phyloP scores from a whole-genome alignment of 2,329 filamentous ascomycete species.

The Zymoseptoria brevis region DNA sequence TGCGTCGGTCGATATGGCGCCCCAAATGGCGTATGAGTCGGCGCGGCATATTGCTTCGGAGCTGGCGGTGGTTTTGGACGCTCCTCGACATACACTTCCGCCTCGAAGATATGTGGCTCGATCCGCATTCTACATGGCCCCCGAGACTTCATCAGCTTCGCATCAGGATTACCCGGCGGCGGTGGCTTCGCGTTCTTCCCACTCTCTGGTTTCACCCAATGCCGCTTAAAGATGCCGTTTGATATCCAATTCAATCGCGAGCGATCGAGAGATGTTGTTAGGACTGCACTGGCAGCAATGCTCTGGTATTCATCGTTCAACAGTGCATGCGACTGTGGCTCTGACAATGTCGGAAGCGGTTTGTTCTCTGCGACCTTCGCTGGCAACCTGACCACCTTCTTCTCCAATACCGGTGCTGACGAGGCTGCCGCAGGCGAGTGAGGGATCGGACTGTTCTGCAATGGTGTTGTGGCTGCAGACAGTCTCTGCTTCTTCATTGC shows the following conservation, averaged over 20 bases:
- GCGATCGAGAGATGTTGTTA: constrained; percentile 63
- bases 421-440: constrained; percentile 12
- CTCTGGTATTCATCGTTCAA: constrained; percentile 61
- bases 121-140: constrained; percentile 67
- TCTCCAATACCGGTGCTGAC: constrained; percentile 12
- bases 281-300: constrained; percentile 66
- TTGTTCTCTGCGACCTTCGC: constrained; percentile 56
- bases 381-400: constrained; percentile 42
- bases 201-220: constrained; percentile 67
- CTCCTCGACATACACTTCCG: constrained; percentile 64
- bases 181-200: constrained; percentile 54
- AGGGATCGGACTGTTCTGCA: constrained; percentile 6
- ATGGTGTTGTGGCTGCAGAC: constrained; percentile 10
- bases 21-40: constrained; percentile 13
- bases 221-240: constrained; percentile 63
- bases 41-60: constrained; percentile 11
- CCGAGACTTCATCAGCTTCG: constrained; percentile 43
- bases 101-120: constrained; percentile 73
- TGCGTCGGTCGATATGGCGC: constrained; percentile 10
- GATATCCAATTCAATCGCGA: constrained; percentile 67
- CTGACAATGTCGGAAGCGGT: constrained; percentile 62
- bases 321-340: constrained; percentile 57
- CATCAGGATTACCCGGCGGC: constrained; percentile 33
- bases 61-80: constrained; percentile 47
- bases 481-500: constrained; percentile 21